phyloP scores from a whole-genome alignment of 164 flowering plant species.

The Piper longum region DNA sequence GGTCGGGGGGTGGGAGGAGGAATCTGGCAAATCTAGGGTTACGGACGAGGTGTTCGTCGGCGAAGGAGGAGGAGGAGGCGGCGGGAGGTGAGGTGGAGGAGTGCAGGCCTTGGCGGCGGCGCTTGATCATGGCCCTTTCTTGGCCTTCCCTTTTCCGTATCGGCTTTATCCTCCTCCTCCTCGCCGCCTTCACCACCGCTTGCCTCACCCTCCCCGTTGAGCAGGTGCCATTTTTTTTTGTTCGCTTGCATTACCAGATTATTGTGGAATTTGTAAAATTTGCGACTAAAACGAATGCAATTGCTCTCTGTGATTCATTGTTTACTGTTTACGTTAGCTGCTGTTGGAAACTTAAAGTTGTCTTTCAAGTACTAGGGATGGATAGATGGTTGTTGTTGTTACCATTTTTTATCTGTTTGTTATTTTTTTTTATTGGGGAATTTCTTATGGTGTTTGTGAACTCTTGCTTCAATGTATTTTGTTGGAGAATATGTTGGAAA shows the following conservation, averaged over 20 bases:
- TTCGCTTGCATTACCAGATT: background rate
- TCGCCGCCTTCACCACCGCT: slow-evolving; percentile 38
- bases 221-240: slow-evolving; percentile 25
- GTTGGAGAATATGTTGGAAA: too few species aligned
- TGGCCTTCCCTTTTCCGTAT: slow-evolving; percentile 36
- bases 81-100: slow-evolving; percentile 29
- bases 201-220: slow-evolving; percentile 58
- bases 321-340: too few species aligned
- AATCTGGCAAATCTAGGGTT: slow-evolving; percentile 51
- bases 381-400: too few species aligned
- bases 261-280: background rate
- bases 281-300: too few species aligned
- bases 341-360: too few species aligned
- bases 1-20: background rate
- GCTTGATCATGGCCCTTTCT: slow-evolving; percentile 42
- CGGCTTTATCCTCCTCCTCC: slow-evolving; percentile 37
- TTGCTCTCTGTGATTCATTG: too few species aligned
- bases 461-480: too few species aligned
- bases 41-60: slow-evolving; percentile 40
- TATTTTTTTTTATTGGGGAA: too few species aligned
- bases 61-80: slow-evolving; percentile 24
- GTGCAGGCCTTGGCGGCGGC: slow-evolving; percentile 51
- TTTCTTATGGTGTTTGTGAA: too few species aligned
- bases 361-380: too few species aligned
- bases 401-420: too few species aligned